Evolutionary conservation across 345 rosid genomes (phyloP).

Genomic region (Heritiera fomes): DNA sequence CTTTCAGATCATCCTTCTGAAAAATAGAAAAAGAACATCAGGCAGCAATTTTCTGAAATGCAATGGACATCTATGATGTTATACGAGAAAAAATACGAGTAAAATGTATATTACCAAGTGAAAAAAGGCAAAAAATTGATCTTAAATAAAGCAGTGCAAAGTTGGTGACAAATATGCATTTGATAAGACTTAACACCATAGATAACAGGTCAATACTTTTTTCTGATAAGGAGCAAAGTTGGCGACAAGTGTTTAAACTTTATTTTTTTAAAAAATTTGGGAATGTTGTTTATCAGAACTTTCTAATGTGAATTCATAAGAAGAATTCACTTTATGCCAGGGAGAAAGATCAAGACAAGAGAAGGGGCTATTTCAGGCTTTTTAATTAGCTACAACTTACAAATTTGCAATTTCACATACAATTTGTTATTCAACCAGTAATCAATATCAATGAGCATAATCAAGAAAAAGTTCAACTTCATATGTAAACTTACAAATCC

Average conservation of each 20-base stretch:
- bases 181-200: neutral
- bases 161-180: neutral
- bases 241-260: neutral
- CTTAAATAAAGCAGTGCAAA: neutral
- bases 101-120: neutral
- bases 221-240: neutral
- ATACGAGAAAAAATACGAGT: conserved; percentile 1
- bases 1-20: conserved; percentile 88
- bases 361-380: neutral
- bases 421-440: neutral
- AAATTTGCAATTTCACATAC: conserved; percentile 2
- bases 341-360: neutral
- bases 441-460: neutral
- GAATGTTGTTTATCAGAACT: neutral
- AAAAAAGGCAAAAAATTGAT: neutral
- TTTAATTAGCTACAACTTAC: neutral
- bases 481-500: neutral
- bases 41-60: conserved; percentile 17
- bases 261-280: neutral
- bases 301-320: neutral
- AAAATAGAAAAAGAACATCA: conserved; percentile 30
- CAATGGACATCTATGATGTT: neutral
- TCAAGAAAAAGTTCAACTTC: neutral
- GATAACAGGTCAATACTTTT: neutral
- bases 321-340: neutral